A percentile compares a stretch with the other conserved stretches of the same genome.
Evolutionary conservation across 352 stramenopile species (phyloP).

Genomic region (Phytophthora sp.): DNA sequence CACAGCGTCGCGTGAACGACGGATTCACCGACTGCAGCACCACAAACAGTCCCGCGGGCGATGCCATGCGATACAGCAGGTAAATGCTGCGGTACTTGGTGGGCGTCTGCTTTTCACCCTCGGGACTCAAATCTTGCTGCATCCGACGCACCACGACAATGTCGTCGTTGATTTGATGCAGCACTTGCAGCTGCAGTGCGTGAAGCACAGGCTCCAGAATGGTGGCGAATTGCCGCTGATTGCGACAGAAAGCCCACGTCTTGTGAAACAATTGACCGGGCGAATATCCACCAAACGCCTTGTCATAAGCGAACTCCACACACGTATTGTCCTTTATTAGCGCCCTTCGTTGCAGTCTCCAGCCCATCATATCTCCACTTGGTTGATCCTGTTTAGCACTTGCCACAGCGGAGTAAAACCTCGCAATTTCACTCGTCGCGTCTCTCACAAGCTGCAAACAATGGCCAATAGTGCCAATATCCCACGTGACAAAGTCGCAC

Average conservation of each 20-base stretch:
- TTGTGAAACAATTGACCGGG: constrained; percentile 34
- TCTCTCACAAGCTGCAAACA: constrained; percentile 40
- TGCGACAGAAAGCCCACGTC: constrained; percentile 41
- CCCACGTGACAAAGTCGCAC: constrained; percentile 48
- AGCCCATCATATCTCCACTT: constrained; percentile 36
- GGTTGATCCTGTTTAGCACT: not conserved
- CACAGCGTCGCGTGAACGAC: constrained; percentile 38
- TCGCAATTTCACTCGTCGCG: constrained; percentile 31
- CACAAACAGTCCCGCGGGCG: constrained; percentile 36
- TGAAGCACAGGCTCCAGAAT: constrained; percentile 33
- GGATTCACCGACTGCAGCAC: constrained; percentile 43
- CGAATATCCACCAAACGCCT: constrained; percentile 21
- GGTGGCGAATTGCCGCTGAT: constrained; percentile 33
- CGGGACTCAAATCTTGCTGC: constrained; percentile 34
- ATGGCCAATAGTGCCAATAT: constrained; percentile 33
- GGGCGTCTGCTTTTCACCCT: constrained; percentile 25
- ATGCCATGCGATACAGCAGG: constrained; percentile 40
- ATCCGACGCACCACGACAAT: constrained; percentile 45
- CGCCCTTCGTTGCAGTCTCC: constrained; percentile 26
- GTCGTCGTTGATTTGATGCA: constrained; percentile 44
- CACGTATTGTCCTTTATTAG: constrained; percentile 26
- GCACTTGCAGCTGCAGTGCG: constrained; percentile 37
- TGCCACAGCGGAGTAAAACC: constrained; percentile 27
- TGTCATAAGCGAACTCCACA: constrained; percentile 43
- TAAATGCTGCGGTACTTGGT: constrained; percentile 48